phyloP scores from a whole-genome alignment of 176 grass and related monocot genomes.

The Triticum turgidum region DNA sequence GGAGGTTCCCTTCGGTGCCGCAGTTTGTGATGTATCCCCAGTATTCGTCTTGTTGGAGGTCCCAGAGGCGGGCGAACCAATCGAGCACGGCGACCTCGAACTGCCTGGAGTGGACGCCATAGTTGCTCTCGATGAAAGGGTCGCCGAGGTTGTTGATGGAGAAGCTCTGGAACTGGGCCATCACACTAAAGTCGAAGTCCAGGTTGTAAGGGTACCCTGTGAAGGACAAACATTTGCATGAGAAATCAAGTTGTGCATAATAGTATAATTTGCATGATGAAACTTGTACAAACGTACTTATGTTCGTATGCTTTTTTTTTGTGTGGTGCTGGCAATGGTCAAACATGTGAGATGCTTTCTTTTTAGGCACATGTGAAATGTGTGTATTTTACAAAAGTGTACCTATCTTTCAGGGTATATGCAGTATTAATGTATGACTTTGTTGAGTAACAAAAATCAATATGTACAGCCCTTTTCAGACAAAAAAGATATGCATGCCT shows the following conservation, averaged over 20 bases:
- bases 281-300: too few relatives aligned
- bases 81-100: slow-evolving; percentile 45
- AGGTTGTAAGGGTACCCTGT: slow-evolving; percentile 50
- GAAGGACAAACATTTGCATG: not conserved
- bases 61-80: slow-evolving; percentile 57
- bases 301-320: too few relatives aligned
- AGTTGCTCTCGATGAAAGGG: slow-evolving; percentile 62
- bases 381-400: too few relatives aligned
- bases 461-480: too few relatives aligned
- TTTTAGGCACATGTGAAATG: too few relatives aligned
- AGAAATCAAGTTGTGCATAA: not conserved
- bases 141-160: slow-evolving; percentile 53
- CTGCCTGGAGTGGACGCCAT: slow-evolving; percentile 43
- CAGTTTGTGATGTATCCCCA: slow-evolving; percentile 60
- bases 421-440: too few relatives aligned
- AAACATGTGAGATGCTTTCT: too few relatives aligned
- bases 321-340: too few relatives aligned
- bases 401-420: too few relatives aligned
- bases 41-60: slow-evolving; percentile 18
- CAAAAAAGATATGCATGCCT: too few relatives aligned
- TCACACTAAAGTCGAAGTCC: slow-evolving; percentile 34
- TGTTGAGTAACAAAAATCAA: too few relatives aligned
- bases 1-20: slow-evolving; percentile 52
- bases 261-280: not conserved
- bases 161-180: slow-evolving; percentile 27